Evolutionary conservation across 2,329 filamentous ascomycete genomes (phyloP), one percentile per base, ranked within the genome.

Genomic region (Talaromyces islandicus): DNA sequence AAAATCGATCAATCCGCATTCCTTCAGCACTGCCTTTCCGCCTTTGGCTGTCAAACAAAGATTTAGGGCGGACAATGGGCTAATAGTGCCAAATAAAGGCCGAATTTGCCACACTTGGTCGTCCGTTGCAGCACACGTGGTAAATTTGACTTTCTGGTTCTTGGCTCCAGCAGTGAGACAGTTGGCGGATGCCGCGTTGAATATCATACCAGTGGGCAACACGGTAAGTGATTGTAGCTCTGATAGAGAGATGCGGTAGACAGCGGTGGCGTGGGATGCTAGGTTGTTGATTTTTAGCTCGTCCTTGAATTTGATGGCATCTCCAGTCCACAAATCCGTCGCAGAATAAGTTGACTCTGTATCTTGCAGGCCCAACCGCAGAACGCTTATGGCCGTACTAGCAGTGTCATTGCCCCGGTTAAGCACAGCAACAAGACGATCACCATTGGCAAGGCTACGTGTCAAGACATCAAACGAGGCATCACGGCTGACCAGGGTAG

Each of bases 161-260:
- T 66, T 65, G 2, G 65, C 61, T 1, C 51, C 55, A 5, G 72
- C 75, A 4, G 77, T 77, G 35, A 82, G 68, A 61, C 78, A 80
- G 30, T 74, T 72, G 10, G 75, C 67, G 1, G 77, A 79, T 24
- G 72, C 75, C 0, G 79, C 80, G 64, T 82, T 81, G 68, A 82
- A 80, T 54, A 82, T 76, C 65, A 79, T 74, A 4, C 80, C 80
- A 0, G 79, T 82, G 0, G 80, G 78, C 9, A 10, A 71, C 65
- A 30, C 56, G 29, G 27, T 57, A 21, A 64, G 63, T 19, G 64
- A 63, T 38, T 59, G 69, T 19, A 67, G 64, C 5, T 60, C 48
- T 3, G 70, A 67, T n/a, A 69, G 63, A 6, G 75, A 72, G 35
- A 82, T 68, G 43, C 79, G 73, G 62, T 75, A 77, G 12, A 81